Conservation (phyloP, 208 protist genomes). For the Entamoeba nuttalli region DNA sequence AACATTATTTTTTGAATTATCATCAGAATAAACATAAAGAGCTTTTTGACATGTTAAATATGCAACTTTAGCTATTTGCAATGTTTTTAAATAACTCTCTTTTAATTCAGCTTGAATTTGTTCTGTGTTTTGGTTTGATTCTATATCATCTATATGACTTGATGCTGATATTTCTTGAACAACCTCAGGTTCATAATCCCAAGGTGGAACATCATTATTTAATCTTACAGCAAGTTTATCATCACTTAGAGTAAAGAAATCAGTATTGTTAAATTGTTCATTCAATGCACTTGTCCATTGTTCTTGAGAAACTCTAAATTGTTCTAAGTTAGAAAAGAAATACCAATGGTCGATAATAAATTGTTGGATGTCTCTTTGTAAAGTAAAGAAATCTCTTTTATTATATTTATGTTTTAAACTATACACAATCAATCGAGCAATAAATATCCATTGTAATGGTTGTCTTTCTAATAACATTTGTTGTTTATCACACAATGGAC, state of each 20-base stretch:
- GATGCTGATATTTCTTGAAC: neutral
- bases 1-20: neutral
- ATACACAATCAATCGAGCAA: neutral
- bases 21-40: neutral
- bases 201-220: neutral
- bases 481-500: neutral
- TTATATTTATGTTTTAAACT: neutral
- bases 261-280: neutral
- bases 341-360: neutral
- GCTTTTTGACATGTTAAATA: neutral
- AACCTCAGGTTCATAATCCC: neutral
- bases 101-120: neutral
- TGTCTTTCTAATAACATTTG: neutral
- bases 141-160: neutral
- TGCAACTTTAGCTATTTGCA: neutral
- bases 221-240: neutral
- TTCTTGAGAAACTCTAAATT: neutral
- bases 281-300: neutral
- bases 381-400: neutral
- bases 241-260: neutral
- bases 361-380: neutral
- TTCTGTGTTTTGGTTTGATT: neutral
- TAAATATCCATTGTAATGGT: neutral
- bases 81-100: neutral
- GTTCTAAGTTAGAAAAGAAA: neutral